phyloP scores from a whole-genome alignment of 768 basidiomycete species.

The Phanerochaete carnosa region DNA sequence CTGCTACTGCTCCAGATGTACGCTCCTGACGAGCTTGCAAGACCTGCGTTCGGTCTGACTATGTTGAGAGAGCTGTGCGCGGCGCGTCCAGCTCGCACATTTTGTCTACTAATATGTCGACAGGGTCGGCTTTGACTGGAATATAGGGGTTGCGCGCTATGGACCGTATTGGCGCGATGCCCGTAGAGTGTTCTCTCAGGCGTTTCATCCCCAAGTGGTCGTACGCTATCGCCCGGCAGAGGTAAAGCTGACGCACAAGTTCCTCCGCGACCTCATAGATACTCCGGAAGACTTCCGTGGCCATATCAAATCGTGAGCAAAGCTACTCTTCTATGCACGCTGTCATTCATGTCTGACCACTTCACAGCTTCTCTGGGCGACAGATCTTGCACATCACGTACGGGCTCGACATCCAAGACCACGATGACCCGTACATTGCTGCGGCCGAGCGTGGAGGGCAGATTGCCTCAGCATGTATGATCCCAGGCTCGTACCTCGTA shows the following conservation, averaged over 20 bases:
- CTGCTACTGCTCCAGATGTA: neutral
- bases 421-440: slow-evolving; percentile 14
- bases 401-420: slow-evolving; percentile 12
- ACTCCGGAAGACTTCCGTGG: neutral
- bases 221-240: no score
- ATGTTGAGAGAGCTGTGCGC: neutral
- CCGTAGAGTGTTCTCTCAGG: no score
- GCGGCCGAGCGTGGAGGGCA: slow-evolving; percentile 8
- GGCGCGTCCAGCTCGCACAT: neutral
- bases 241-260: no score
- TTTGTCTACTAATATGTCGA: neutral
- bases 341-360: neutral
- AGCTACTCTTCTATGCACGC: neutral
- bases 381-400: slow-evolving; percentile 14
- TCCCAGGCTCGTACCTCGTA: no score
- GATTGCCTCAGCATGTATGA: no score
- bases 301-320: neutral
- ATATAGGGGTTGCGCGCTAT: neutral
- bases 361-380: slow-evolving; percentile 9
- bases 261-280: neutral
- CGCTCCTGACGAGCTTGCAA: neutral
- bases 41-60: neutral
- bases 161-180: no score
- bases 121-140: neutral
- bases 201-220: no score